phyloP scores from a whole-genome alignment of 345 rosid genomes.

The Hibiscus syriacus region DNA sequence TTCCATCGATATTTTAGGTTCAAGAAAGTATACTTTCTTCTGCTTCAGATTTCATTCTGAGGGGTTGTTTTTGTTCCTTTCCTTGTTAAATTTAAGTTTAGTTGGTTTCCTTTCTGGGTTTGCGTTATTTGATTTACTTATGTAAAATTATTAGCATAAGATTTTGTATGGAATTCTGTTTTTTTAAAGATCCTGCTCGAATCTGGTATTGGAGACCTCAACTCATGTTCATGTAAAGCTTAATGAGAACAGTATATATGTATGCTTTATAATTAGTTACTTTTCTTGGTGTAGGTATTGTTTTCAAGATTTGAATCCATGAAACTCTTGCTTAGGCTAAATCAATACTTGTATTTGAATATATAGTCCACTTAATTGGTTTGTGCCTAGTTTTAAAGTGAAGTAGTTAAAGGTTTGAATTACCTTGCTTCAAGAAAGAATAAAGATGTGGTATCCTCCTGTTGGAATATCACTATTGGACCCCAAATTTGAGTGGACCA shows the following conservation, averaged over 20 bases:
- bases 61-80: not conserved
- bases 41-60: conserved; percentile 15
- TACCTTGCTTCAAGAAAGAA: not conserved
- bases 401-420: not conserved
- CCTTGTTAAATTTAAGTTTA: not conserved
- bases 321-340: not conserved
- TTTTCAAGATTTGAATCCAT: not conserved
- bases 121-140: not conserved
- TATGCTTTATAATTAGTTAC: not conserved
- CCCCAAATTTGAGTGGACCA: not conserved
- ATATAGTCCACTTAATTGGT: not conserved
- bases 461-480: conserved; percentile 5
- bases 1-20: not conserved
- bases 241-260: not conserved
- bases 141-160: not conserved
- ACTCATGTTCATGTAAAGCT: not conserved
- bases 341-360: not conserved
- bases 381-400: not conserved
- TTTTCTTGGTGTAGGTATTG: not conserved
- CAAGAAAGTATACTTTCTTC: not conserved
- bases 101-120: not conserved
- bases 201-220: not conserved
- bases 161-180: not conserved
- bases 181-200: not conserved
- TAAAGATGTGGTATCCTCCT: not conserved